These are phyloP conservation scores for Cymbopogon citratus DNA, from an alignment of 176 grass and related monocot genomes.

Conservation along the genomic window DNA sequence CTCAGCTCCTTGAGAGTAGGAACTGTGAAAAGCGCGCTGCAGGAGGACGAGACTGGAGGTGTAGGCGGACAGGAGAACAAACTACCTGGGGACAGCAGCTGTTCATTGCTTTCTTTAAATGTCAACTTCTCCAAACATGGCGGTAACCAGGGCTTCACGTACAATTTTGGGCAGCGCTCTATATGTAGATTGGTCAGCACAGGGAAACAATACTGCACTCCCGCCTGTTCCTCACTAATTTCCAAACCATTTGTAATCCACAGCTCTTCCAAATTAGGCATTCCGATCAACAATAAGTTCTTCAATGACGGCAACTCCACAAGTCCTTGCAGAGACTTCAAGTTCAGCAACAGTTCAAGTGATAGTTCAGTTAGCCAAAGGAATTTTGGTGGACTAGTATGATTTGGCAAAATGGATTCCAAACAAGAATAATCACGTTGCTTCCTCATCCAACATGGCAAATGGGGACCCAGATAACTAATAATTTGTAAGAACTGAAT, in stretches of 20 bases:
- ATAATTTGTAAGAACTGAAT: not conserved
- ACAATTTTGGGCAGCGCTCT: not conserved
- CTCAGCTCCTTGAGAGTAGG: not conserved
- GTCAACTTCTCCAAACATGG: not conserved
- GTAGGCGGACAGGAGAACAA: not conserved
- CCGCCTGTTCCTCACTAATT: not conserved
- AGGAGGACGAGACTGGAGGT: not conserved
- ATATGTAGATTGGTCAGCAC: not conserved
- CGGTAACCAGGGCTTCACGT: not conserved
- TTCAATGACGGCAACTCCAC: not conserved
- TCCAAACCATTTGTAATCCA: not conserved
- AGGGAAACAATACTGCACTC: not conserved
- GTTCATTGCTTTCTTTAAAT: not conserved
- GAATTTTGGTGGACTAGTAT: not conserved
- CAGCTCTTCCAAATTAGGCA: not conserved
- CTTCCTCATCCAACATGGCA: conserved; percentile 9
- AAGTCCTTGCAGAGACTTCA: not conserved
- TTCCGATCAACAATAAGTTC: not conserved
- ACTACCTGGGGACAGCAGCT: not conserved
- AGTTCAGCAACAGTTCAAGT: not conserved
- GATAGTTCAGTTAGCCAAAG: not conserved
- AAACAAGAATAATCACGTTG: not conserved
- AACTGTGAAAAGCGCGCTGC: not conserved
- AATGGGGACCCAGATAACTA: not conserved
- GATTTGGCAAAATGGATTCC: not conserved